Percentiles rank a stretch among this genome's conserved stretches.
Conservation (phyloP, 2,329 filamentous ascomycete species). For the Lasiodiplodia sp. region DNA sequence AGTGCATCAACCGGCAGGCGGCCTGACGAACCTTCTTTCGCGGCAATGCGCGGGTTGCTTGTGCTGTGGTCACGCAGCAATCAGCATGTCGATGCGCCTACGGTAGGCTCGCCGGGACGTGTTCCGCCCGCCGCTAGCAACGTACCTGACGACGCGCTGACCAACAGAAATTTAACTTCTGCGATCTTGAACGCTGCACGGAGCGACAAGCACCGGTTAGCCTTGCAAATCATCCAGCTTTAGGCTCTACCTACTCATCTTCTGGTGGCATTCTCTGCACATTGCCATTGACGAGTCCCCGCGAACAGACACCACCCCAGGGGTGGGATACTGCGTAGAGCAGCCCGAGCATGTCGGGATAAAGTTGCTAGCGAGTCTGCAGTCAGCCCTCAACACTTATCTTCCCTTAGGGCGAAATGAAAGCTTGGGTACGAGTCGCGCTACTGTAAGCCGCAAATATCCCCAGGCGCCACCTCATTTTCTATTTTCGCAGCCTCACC, state of each 20-base stretch:
- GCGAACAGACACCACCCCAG: slow-evolving; percentile 74
- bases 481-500: slow-evolving; percentile 48
- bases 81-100: slow-evolving; percentile 20
- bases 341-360: slow-evolving; percentile 79
- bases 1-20: background rate
- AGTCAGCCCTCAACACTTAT: slow-evolving; percentile 14
- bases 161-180: slow-evolving; percentile 77
- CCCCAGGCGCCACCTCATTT: background rate
- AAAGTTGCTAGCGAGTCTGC: slow-evolving; percentile 67
- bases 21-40: slow-evolving; percentile 31
- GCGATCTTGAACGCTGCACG: slow-evolving; percentile 72
- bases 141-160: slow-evolving; percentile 60
- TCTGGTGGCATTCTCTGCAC: slow-evolving; percentile 79
- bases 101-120: slow-evolving; percentile 24
- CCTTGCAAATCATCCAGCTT: background rate
- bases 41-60: slow-evolving; percentile 32
- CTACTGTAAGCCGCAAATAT: background rate
- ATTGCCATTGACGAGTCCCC: slow-evolving; percentile 77
- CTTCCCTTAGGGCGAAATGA: background rate
- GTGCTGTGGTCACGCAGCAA: slow-evolving; percentile 31
- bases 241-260: slow-evolving; percentile 66
- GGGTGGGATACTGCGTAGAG: slow-evolving; percentile 68
- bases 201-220: slow-evolving; percentile 16
- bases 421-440: background rate
- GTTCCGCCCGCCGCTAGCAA: slow-evolving; percentile 25